These are phyloP conservation scores for Cornus suecica DNA, from an alignment of 148 eudicot genomes.

Conservation along the genomic window DNA sequence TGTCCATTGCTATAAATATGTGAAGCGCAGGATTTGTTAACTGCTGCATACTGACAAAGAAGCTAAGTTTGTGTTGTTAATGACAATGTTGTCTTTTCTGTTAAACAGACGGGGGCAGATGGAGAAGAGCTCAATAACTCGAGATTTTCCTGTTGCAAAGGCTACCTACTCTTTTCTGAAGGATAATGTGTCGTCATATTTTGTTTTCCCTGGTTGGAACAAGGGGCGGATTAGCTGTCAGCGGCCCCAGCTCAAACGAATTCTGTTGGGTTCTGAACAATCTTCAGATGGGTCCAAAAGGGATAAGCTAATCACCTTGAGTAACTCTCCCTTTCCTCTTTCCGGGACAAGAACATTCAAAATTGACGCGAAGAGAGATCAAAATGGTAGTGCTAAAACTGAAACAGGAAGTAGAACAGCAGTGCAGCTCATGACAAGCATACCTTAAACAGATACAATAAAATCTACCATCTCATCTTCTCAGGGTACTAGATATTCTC, in stretches of 20 bases:
- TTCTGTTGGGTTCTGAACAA: slow-evolving; percentile 39
- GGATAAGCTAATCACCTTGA: slow-evolving; percentile 30
- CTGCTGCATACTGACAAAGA: background rate
- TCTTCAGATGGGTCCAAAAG: slow-evolving; percentile 35
- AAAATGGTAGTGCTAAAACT: slow-evolving; percentile 23
- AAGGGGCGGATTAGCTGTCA: slow-evolving; percentile 85
- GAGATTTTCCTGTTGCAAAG: slow-evolving; percentile 75
- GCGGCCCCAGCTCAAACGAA: slow-evolving; percentile 60
- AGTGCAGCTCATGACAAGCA: slow-evolving; percentile 51
- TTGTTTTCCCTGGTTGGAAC: slow-evolving; percentile 81
- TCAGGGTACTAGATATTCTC: background rate
- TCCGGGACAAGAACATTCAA: slow-evolving; percentile 30
- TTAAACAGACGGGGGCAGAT: slow-evolving; percentile 78
- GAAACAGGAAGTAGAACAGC: slow-evolving; percentile 30
- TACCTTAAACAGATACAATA: slow-evolving; percentile 26
- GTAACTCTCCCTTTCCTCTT: slow-evolving; percentile 48
- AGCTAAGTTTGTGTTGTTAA: background rate
- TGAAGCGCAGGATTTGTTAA: background rate
- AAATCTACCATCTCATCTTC: background rate
- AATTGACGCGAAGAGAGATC: slow-evolving; percentile 31
- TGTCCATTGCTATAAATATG: background rate
- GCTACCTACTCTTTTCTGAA: slow-evolving; percentile 60
- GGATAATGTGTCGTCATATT: slow-evolving; percentile 60
- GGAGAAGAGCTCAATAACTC: slow-evolving; percentile 71
- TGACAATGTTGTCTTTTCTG: slow-evolving; percentile 3